phyloP scores from a whole-genome alignment of 495 filamentous ascomycete genomes.

The Aspergillus baeticus region DNA sequence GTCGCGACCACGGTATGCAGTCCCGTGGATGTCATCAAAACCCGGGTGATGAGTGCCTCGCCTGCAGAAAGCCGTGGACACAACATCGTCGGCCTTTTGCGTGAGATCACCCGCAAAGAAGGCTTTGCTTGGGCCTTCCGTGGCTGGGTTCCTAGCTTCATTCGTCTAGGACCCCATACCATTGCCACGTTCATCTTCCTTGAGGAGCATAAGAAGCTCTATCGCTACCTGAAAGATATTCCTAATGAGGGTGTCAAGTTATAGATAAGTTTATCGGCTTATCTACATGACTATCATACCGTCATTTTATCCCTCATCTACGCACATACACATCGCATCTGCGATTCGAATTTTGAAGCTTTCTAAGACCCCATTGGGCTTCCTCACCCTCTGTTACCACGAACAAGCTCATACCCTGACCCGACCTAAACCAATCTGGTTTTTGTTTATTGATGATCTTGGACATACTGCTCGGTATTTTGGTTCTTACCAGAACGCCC shows the following conservation, averaged over 20 bases:
- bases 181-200: constrained; percentile 94
- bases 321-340: too few species aligned
- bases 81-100: constrained; percentile 57
- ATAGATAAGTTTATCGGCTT: constrained; percentile 11
- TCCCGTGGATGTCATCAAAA: constrained; percentile 97
- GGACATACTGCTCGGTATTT: background rate
- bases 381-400: constrained; percentile 13
- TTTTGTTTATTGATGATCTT: background rate
- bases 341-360: constrained; percentile 42
- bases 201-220: constrained; percentile 69
- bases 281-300: constrained; percentile 12
- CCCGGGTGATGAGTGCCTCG: constrained; percentile 80
- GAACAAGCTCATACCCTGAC: background rate
- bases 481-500: background rate
- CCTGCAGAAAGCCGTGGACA: constrained; percentile 50
- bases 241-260: constrained; percentile 10
- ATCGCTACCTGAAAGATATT: constrained; percentile 46
- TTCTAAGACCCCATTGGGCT: constrained; percentile 20
- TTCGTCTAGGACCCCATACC: constrained; percentile 89
- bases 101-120: constrained; percentile 72
- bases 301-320: constrained; percentile 22
- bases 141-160: constrained; percentile 97
- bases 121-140: constrained; percentile 89
- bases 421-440: constrained; percentile 11
- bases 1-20: constrained; percentile 94